These are phyloP conservation scores for Hemileccinum rubropunctum DNA, from an alignment of 768 basidiomycete species.

Conservation along the genomic window DNA sequence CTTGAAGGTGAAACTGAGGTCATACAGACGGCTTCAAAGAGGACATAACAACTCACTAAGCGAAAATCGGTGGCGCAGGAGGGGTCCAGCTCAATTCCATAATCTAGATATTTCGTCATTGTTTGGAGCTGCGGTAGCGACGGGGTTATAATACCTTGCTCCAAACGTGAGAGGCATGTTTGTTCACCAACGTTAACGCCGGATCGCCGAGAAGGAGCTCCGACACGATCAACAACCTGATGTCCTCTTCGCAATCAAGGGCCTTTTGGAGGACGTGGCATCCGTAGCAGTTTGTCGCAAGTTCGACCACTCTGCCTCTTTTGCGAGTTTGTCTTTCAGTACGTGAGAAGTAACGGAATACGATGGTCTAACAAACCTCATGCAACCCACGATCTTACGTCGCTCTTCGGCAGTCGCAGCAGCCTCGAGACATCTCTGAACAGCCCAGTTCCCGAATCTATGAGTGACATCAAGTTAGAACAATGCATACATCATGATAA, in stretches of 20 bases:
- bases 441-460: slow-evolving; percentile 93
- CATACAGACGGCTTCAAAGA: not conserved
- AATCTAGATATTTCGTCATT: slow-evolving; percentile 47
- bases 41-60: slow-evolving; percentile 53
- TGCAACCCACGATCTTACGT: slow-evolving; percentile 79
- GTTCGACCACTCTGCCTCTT: slow-evolving; percentile 80
- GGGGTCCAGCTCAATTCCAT: slow-evolving; percentile 90
- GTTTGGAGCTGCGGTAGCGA: not conserved
- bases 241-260: slow-evolving; percentile 87
- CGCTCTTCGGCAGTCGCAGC: slow-evolving; percentile 72
- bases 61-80: slow-evolving; percentile 85
- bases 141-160: slow-evolving; percentile 57
- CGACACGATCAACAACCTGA: slow-evolving; percentile 77
- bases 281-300: slow-evolving; percentile 87
- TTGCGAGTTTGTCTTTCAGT: not conserved
- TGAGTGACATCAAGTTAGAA: slow-evolving; percentile 7
- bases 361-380: slow-evolving; percentile 54
- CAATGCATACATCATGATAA: not conserved
- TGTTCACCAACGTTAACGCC: slow-evolving; percentile 82
- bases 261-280: slow-evolving; percentile 90
- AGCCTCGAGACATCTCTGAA: slow-evolving; percentile 82
- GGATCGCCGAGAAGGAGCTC: slow-evolving; percentile 84
- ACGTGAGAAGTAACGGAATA: slow-evolving; percentile 6
- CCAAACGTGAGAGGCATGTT: slow-evolving; percentile 91
- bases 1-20: slow-evolving; percentile 35